phyloP scores from a whole-genome alignment of 2,329 filamentous ascomycete species.

The Graphilbum fragrans region DNA sequence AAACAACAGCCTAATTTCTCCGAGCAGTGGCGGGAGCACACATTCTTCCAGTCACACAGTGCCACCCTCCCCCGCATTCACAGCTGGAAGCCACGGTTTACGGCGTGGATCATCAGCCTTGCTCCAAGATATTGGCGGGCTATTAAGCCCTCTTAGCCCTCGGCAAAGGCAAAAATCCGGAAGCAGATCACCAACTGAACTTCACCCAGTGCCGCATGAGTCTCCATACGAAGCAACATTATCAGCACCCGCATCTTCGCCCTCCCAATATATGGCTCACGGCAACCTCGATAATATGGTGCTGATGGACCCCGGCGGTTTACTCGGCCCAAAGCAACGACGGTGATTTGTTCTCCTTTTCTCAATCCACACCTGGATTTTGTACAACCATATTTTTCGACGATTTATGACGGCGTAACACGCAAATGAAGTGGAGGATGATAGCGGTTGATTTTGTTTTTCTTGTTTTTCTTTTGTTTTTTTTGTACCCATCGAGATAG shows the following conservation, averaged over 20 bases:
- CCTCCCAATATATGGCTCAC: neutral
- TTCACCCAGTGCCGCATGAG: conserved; percentile 30
- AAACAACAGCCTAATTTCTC: conserved; percentile 3
- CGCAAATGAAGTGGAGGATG: neutral
- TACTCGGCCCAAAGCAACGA: conserved; percentile 1
- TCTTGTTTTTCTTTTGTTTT: neutral
- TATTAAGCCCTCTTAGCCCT: conserved; percentile 27
- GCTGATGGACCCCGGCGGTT: conserved; percentile 10
- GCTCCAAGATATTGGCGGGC: conserved; percentile 45
- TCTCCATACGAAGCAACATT: conserved; percentile 1
- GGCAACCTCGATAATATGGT: conserved; percentile 5
- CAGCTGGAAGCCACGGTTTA: conserved; percentile 31
- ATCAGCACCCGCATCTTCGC: neutral
- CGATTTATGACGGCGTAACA: neutral
- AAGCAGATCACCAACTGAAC: conserved; percentile 15
- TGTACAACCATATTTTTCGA: neutral
- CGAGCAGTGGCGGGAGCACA: conserved; percentile 6
- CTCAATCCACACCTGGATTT: too few species aligned
- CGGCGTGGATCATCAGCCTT: conserved; percentile 43
- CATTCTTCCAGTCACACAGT: conserved; percentile 23
- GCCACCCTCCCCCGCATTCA: conserved; percentile 24
- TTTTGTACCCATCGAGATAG: neutral
- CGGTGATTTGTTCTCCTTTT: conserved; percentile 1
- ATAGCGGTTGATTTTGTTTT: neutral
- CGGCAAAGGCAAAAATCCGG: neutral